Conservation (phyloP, 179 eudicot genomes). For the Beta macrorhiza region DNA sequence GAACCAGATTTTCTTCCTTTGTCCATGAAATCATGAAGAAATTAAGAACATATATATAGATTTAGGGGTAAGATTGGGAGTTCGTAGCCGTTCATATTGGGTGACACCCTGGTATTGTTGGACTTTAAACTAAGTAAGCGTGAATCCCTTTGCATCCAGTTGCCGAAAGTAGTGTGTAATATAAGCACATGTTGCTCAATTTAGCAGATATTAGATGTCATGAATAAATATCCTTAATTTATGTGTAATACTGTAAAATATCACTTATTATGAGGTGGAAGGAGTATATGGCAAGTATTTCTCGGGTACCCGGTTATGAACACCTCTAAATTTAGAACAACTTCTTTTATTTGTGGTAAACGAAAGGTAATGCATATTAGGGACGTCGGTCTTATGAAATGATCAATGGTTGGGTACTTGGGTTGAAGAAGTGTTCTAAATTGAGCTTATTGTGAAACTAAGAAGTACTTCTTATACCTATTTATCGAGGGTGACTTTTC, state of each 20-base stretch:
- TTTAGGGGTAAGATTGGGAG: neutral
- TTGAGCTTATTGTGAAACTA: neutral
- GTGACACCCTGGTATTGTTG: no score
- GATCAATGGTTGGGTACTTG: neutral
- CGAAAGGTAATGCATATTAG: neutral
- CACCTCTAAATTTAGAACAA: no score
- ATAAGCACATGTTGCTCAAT: neutral
- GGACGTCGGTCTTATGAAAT: neutral
- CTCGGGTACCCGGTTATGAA: no score
- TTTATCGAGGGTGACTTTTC: neutral
- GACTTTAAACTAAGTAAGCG: no score
- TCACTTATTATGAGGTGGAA: neutral
- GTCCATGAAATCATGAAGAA: neutral
- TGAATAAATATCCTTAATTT: neutral
- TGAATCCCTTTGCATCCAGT: neutral
- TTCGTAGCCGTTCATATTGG: no score
- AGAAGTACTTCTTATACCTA: neutral
- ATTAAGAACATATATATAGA: neutral
- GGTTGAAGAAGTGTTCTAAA: neutral
- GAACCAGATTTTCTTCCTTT: neutral
- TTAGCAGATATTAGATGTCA: neutral
- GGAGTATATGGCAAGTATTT: neutral
- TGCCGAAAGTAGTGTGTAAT: no score
- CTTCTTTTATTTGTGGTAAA: neutral
- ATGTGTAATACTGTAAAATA: neutral